phyloP scores from a whole-genome alignment of 345 rosid species.

The Gynandropsis gynandra region DNA sequence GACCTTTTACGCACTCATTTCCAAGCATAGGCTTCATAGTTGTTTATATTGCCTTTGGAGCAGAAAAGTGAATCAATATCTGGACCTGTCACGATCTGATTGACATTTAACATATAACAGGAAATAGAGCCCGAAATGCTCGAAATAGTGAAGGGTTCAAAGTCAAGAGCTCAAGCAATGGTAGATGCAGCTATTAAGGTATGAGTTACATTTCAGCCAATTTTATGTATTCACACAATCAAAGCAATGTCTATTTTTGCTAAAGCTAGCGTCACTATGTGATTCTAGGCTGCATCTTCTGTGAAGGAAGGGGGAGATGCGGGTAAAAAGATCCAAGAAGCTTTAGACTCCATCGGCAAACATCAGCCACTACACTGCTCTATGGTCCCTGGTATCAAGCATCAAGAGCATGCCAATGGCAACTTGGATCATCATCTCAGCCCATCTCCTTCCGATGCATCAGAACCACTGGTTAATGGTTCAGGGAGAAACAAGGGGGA shows the following conservation, averaged over 20 bases:
- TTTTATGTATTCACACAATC: constrained; percentile 8
- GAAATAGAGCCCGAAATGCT: constrained; percentile 55
- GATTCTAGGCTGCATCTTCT: constrained; percentile 56
- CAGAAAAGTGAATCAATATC: not conserved
- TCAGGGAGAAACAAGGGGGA: constrained; percentile 39
- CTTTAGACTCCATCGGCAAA: constrained; percentile 38
- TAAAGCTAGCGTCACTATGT: constrained; percentile 6
- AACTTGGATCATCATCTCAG: constrained; percentile 25
- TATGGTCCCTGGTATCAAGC: constrained; percentile 15
- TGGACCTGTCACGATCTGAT: constrained; percentile 21
- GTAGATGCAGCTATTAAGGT: constrained; percentile 91
- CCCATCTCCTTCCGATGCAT: constrained; percentile 29
- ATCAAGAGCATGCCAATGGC: constrained; percentile 23
- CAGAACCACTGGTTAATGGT: constrained; percentile 27
- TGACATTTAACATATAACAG: constrained; percentile 20
- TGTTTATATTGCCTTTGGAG: not conserved
- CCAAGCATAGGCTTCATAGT: not conserved
- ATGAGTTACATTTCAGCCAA: not conserved
- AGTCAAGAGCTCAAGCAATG: constrained; percentile 62
- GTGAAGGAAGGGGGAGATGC: constrained; percentile 60
- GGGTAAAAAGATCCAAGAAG: constrained; percentile 46
- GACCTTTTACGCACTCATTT: not conserved
- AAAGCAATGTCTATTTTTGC: not conserved
- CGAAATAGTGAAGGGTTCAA: constrained; percentile 61
- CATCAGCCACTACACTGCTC: constrained; percentile 25